Conservation (phyloP, 306 rosid genomes). For the Prunus mira region DNA sequence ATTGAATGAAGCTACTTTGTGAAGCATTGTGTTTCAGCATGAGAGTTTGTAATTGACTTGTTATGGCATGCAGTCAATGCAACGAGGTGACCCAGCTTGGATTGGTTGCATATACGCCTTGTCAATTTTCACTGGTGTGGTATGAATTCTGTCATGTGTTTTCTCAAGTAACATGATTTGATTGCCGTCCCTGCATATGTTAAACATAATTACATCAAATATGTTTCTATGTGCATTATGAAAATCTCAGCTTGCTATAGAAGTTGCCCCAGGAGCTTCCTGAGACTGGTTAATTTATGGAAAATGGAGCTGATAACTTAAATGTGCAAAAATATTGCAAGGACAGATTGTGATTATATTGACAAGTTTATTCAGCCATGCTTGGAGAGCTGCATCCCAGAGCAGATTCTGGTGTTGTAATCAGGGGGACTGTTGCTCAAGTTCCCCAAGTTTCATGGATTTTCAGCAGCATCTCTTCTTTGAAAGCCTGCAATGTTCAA, state of each 20-base stretch:
- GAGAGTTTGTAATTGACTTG: constrained; percentile 20
- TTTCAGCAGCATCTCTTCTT: constrained; percentile 29
- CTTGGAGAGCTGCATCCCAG: constrained; percentile 74
- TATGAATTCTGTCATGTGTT: constrained; percentile 27
- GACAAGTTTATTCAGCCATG: constrained; percentile 52
- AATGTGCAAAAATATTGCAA: background rate
- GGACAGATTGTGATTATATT: background rate
- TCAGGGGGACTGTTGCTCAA: constrained; percentile 84
- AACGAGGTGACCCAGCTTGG: constrained; percentile 76
- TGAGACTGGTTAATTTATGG: no score
- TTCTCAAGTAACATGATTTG: background rate
- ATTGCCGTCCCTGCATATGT: no score
- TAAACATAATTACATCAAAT: no score
- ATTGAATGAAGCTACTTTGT: no score
- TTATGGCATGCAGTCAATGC: constrained; percentile 75
- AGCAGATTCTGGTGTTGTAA: constrained; percentile 38
- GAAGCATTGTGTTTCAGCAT: constrained; percentile 5
- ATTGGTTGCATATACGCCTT: constrained; percentile 76
- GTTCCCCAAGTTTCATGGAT: constrained; percentile 98
- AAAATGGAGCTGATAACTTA: background rate
- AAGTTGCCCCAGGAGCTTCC: no score
- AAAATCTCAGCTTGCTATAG: no score
- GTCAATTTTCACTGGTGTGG: constrained; percentile 73
- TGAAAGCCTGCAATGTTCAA: background rate
- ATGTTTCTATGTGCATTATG: no score